Conservation (phyloP, 2,329 filamentous ascomycete species). For the Bimuria novae-zelandiae region DNA sequence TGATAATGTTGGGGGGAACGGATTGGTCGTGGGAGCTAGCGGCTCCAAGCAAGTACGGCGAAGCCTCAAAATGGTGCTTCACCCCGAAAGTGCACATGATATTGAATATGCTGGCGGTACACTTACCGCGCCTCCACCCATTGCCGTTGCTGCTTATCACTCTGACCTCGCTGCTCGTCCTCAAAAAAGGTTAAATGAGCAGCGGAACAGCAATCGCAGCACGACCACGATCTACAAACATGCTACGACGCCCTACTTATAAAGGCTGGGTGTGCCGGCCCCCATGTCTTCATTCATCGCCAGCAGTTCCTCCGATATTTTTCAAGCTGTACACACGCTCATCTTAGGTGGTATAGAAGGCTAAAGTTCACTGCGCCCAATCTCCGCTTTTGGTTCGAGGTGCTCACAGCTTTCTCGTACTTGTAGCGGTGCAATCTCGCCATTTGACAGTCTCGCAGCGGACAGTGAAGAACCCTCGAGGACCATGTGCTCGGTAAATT, state of each 20-base stretch:
- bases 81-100: neutral
- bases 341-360: neutral
- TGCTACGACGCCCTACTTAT: neutral
- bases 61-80: neutral
- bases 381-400: neutral
- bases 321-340: neutral
- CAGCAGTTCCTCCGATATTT: neutral
- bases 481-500: neutral
- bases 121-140: neutral
- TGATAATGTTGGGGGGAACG: neutral
- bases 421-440: neutral
- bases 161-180: neutral
- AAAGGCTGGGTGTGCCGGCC: neutral
- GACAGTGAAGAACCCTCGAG: neutral
- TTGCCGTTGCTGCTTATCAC: neutral
- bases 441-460: neutral
- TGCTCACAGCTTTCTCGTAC: neutral
- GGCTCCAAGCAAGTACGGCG: neutral
- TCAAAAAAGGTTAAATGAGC: neutral
- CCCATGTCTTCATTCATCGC: neutral
- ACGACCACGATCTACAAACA: neutral
- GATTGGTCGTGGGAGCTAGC: neutral
- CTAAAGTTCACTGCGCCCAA: neutral
- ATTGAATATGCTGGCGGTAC: neutral
- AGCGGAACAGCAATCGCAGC: neutral